A percentile compares a stretch with the other conserved stretches of the same genome.
phyloP scores from a whole-genome alignment of 1,284 basidiomycete genomes.

The Malassezia caprae region DNA sequence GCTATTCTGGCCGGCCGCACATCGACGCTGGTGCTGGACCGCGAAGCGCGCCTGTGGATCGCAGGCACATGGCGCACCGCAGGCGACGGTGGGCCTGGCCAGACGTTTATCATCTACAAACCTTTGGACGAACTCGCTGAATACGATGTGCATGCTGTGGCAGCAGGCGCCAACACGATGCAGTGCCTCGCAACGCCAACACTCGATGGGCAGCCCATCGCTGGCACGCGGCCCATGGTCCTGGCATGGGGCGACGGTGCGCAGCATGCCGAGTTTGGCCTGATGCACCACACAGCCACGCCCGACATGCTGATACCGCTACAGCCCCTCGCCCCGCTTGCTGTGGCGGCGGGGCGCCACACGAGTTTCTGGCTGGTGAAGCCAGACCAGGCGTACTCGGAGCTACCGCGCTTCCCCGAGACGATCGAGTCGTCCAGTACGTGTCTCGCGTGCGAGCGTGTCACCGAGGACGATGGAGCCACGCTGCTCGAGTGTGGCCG shows the following conservation, averaged over 20 bases:
- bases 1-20: slow-evolving; percentile 69
- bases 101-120: slow-evolving; percentile 29
- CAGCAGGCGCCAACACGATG: slow-evolving; percentile 79
- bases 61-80: slow-evolving; percentile 70
- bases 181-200: slow-evolving; percentile 56
- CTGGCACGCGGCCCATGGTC: slow-evolving; percentile 51
- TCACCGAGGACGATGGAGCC: slow-evolving; percentile 62
- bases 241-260: slow-evolving; percentile 70
- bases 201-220: slow-evolving; percentile 39
- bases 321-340: slow-evolving; percentile 63
- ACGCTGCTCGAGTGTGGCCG: slow-evolving; percentile 52
- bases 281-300: slow-evolving; percentile 62
- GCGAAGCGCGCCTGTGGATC: slow-evolving; percentile 65
- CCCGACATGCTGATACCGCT: slow-evolving; percentile 68
- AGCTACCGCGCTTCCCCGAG: slow-evolving; percentile 38
- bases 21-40: slow-evolving; percentile 72
- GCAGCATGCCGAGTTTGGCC: slow-evolving; percentile 66
- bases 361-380: slow-evolving; percentile 66
- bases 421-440: slow-evolving; percentile 59
- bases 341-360: slow-evolving; percentile 71
- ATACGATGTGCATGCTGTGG: slow-evolving; percentile 50
- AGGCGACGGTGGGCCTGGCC: slow-evolving; percentile 61
- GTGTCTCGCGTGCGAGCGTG: slow-evolving; percentile 62
- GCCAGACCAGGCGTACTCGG: slow-evolving; percentile 51
- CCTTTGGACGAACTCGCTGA: slow-evolving; percentile 43